Evolutionary conservation across 352 stramenopile genomes (phyloP), one percentile per base, ranked within the genome.

Genomic region (Phytophthora sp.): DNA sequence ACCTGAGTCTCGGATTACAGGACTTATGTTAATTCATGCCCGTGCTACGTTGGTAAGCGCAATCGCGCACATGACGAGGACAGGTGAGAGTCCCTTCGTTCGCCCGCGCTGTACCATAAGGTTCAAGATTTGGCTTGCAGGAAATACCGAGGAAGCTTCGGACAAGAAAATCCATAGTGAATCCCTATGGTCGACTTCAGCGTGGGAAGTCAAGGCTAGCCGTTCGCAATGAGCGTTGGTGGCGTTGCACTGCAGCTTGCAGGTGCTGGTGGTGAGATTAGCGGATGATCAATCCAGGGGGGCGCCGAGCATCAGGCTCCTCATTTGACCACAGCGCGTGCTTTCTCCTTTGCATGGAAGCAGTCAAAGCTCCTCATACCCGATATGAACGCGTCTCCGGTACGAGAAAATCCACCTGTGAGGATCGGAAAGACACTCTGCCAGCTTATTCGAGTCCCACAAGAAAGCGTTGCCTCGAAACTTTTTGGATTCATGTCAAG

Each of bases 81-180:
- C n/a, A n/a, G n/a, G n/a, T n/a, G n/a, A n/a, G n/a, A n/a, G n/a
- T n/a, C n/a, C n/a, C n/a, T n/a, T n/a, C n/a, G n/a, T n/a, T n/a
- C n/a, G n/a, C n/a, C n/a, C n/a, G n/a, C n/a, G n/a, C n/a, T n/a
- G n/a, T n/a, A n/a, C n/a, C n/a, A n/a, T n/a, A n/a, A 50, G 45
- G 26, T 53, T 53, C 24, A 33, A n/a, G 11, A 26, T 36, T 8
- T n/a, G 4, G 18, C 9, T 9, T 33, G 9, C 29, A 27, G 24
- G 47, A 21, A 44, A 23, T 21, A 24, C 20, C 11, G 9, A 27
- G 16, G 4, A 33, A 4, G 23, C 31, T 38, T 58, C 27, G 5
- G 50, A 62, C 59, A 56, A 67, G 59, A 67, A 67, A 67, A 67
- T 67, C 59, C 59, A 67, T 35, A 1, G 11, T 46, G 29, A 16